Evolutionary conservation across 2,329 filamentous ascomycete genomes (phyloP).

Genomic region (Aspergillus sp.): DNA sequence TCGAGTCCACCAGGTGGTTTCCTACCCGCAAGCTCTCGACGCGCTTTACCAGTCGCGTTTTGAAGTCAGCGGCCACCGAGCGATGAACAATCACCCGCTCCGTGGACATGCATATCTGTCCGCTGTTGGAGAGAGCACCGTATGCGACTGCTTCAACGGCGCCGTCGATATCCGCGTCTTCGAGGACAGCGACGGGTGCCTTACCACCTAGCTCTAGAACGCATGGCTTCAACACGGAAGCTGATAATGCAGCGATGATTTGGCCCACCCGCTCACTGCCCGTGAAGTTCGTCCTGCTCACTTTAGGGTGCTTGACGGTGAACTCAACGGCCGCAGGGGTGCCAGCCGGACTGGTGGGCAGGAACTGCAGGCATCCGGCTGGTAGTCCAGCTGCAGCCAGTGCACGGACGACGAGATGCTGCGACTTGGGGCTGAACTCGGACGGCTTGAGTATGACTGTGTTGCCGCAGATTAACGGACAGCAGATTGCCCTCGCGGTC

Average conservation of each 20-base stretch:
- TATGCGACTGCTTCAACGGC: neutral
- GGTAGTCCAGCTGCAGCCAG: neutral
- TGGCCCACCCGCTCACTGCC: neutral
- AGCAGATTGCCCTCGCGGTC: neutral
- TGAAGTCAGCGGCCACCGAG: neutral
- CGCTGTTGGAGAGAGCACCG: neutral
- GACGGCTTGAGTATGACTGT: neutral
- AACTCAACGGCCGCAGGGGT: neutral
- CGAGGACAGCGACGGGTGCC: neutral
- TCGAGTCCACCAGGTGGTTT: neutral
- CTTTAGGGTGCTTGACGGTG: neutral
- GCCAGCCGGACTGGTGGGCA: neutral
- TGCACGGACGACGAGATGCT: neutral
- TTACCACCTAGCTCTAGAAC: neutral
- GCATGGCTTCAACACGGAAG: neutral
- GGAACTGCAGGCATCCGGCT: neutral
- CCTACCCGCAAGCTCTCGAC: too few relatives aligned
- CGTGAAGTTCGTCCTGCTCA: neutral
- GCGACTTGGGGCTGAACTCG: neutral
- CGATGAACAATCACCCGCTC: neutral
- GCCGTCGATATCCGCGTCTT: neutral
- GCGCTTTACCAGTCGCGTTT: neutral
- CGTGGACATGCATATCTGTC: neutral
- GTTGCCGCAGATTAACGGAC: neutral
- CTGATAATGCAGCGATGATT: neutral